phyloP scores from a whole-genome alignment of 164 flowering plant species.

The Cinnamomum micranthum region DNA sequence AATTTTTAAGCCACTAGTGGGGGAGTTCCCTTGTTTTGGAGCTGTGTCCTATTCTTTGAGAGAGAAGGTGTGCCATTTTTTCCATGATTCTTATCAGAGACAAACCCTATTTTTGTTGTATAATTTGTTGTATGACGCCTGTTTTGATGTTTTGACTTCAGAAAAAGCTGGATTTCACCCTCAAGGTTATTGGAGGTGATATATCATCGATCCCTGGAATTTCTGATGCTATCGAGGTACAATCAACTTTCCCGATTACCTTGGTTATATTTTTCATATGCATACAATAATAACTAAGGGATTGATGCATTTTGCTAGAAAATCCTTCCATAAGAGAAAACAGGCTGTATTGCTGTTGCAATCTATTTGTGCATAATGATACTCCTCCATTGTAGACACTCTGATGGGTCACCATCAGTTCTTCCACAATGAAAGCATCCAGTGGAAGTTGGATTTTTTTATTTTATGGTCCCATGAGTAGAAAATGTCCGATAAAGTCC shows the following conservation, averaged over 20 bases:
- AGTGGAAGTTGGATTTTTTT: no score
- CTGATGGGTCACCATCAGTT: no score
- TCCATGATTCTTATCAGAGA: not conserved
- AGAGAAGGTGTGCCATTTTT: slow-evolving; percentile 55
- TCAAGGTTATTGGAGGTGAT: slow-evolving; percentile 96
- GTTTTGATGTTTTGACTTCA: slow-evolving; percentile 30
- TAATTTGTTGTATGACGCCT: not conserved
- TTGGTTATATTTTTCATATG: not conserved
- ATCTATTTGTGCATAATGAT: not conserved
- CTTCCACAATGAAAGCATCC: no score
- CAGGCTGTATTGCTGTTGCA: not conserved
- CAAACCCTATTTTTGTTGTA: not conserved
- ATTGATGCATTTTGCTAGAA: not conserved
- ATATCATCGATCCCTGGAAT: slow-evolving; percentile 87
- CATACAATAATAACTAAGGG: not conserved
- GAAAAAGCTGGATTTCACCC: slow-evolving; percentile 91
- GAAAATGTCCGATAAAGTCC: no score
- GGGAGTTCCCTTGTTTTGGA: slow-evolving; percentile 93
- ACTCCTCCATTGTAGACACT: not conserved
- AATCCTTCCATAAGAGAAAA: not conserved
- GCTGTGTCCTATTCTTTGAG: slow-evolving; percentile 85
- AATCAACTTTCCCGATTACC: slow-evolving; percentile 7
- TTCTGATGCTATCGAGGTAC: slow-evolving; percentile 83
- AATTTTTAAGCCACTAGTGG: slow-evolving; percentile 88
- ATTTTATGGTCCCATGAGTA: no score